phyloP scores from a whole-genome alignment of 495 filamentous ascomycete species.

The Mytilinidion resinicola region DNA sequence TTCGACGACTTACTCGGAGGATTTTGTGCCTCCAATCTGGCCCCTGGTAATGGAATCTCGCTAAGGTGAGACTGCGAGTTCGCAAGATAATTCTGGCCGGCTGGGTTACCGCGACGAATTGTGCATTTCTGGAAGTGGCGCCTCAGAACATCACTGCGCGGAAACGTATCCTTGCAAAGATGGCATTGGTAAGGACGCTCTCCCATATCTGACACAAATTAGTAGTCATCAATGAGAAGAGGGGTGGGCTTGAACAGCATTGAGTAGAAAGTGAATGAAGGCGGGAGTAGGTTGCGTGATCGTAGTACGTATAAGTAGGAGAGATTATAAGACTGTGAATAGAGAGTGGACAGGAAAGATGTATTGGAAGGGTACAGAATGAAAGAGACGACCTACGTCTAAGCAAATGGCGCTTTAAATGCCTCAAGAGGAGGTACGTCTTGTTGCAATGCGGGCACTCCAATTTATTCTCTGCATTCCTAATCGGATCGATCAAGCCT shows the following conservation, averaged over 20 bases:
- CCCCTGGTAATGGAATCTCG: no score
- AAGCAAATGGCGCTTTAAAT: constrained; percentile 90
- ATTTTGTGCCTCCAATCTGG: no score
- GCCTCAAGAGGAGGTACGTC: constrained; percentile 95
- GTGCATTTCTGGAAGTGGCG: constrained; percentile 98
- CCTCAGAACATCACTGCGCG: constrained; percentile 94
- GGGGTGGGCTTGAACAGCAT: no score
- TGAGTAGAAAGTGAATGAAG: no score
- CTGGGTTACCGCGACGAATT: constrained; percentile 87
- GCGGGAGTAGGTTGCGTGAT: no score
- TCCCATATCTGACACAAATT: constrained; percentile 66
- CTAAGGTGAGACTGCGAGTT: constrained; percentile 84
- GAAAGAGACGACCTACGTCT: constrained; percentile 65
- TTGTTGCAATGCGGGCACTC: constrained; percentile 96
- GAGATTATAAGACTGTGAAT: no score
- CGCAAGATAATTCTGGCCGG: constrained; percentile 82
- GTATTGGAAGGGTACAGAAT: constrained; percentile 1
- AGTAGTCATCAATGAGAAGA: neutral
- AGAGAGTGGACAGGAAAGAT: neutral
- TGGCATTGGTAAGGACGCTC: constrained; percentile 96
- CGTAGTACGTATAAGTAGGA: no score
- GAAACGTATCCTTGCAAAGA: constrained; percentile 97
- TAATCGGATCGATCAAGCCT: constrained; percentile 80
- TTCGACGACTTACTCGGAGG: no score
- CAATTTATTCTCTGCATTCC: constrained; percentile 94